phyloP scores from a whole-genome alignment of 2,329 filamentous ascomycete species.

The Monosporascus sp. region DNA sequence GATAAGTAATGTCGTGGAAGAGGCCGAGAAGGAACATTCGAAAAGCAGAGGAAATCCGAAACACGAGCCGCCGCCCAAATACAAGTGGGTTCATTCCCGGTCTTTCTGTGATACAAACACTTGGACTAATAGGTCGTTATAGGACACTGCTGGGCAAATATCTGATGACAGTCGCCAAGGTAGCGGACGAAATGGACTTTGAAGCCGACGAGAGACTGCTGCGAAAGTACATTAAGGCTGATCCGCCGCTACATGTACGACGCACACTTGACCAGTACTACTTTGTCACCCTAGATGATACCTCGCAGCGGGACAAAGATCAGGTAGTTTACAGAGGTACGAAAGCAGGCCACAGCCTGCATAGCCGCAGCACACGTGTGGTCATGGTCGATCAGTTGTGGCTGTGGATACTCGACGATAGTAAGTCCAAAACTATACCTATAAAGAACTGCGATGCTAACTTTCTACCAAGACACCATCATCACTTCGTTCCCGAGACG shows the following conservation, averaged over 20 bases:
- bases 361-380: not conserved
- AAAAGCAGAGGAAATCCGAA: not conserved
- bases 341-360: not conserved
- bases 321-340: conserved; percentile 14
- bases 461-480: conserved; percentile 26
- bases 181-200: conserved; percentile 16
- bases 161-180: conserved; percentile 9
- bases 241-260: conserved; percentile 19
- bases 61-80: not conserved
- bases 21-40: not conserved
- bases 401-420: conserved; percentile 13
- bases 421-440: not conserved
- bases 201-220: conserved; percentile 14
- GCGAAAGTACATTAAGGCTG: conserved; percentile 6
- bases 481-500: conserved; percentile 32
- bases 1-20: not conserved
- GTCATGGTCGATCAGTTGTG: conserved; percentile 16
- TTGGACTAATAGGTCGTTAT: not conserved
- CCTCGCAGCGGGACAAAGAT: conserved; percentile 14
- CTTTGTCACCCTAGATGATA: conserved; percentile 22
- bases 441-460: not conserved
- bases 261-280: conserved; percentile 26
- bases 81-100: not conserved
- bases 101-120: too few species aligned
- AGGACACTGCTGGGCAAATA: conserved; percentile 5